Percentiles rank a stretch among this genome's conserved stretches.
Evolutionary conservation across 2,329 filamentous ascomycete genomes (phyloP).

Genomic region (Arthrobotrys pseudoclavata): DNA sequence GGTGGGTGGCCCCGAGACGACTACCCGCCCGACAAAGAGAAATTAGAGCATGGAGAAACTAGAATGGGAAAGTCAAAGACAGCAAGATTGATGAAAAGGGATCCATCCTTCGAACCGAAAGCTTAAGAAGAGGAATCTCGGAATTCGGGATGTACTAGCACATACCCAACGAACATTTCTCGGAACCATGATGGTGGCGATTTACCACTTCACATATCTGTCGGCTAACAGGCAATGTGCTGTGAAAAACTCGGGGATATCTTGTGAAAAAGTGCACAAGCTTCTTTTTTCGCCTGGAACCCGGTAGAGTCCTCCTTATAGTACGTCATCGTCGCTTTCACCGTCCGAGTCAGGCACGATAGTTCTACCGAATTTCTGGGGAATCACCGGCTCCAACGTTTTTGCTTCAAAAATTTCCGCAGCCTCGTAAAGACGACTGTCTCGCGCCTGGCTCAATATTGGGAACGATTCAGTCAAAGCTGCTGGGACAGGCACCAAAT

Average conservation of each 20-base stretch:
- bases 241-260: not conserved
- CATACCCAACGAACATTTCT: slow-evolving; percentile 53
- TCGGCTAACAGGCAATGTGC: slow-evolving; percentile 33
- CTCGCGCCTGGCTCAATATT: slow-evolving; percentile 39
- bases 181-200: slow-evolving; percentile 39
- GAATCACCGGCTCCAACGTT: slow-evolving; percentile 38
- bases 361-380: slow-evolving; percentile 53
- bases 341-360: slow-evolving; percentile 57
- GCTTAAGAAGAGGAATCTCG: slow-evolving; percentile 42
- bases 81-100: slow-evolving; percentile 9
- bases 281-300: slow-evolving; percentile 21
- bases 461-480: slow-evolving; percentile 24
- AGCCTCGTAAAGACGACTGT: slow-evolving; percentile 7
- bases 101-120: slow-evolving; percentile 53
- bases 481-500: slow-evolving; percentile 40
- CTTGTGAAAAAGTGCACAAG: slow-evolving; percentile 30
- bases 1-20: slow-evolving; percentile 51
- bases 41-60: slow-evolving; percentile 16
- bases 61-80: slow-evolving; percentile 49
- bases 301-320: slow-evolving; percentile 15
- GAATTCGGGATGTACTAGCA: slow-evolving; percentile 46
- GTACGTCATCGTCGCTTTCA: slow-evolving; percentile 60
- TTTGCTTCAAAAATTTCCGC: slow-evolving; percentile 8
- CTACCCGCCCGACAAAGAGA: slow-evolving; percentile 36
- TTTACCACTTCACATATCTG: slow-evolving; percentile 1